phyloP scores from a whole-genome alignment of 2,329 filamentous ascomycete species.

The Nemania sp. region DNA sequence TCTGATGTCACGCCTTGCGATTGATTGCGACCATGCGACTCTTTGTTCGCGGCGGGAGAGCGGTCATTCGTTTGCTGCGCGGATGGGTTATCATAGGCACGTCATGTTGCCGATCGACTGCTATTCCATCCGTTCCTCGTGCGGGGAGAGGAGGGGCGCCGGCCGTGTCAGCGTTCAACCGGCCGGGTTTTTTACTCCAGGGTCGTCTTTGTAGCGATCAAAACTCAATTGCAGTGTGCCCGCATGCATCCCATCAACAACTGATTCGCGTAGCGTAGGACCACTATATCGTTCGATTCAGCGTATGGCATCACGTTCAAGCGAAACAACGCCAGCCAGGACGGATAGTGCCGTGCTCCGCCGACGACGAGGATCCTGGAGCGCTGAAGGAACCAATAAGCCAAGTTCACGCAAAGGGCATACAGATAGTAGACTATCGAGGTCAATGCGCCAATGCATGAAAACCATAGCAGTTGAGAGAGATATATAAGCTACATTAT shows the following conservation, averaged over 20 bases:
- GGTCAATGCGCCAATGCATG: no score
- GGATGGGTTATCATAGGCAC: constrained; percentile 25
- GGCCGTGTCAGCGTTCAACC: constrained; percentile 1
- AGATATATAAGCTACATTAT: no score
- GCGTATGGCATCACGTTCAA: neutral
- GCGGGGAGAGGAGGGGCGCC: constrained; percentile 24
- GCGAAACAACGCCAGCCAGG: neutral
- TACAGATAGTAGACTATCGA: no score
- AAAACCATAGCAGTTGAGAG: no score
- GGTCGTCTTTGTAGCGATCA: neutral
- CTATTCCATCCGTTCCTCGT: neutral
- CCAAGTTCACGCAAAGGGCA: neutral
- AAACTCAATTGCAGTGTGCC: neutral
- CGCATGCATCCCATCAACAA: neutral
- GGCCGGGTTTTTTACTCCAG: neutral
- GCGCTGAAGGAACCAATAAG: neutral
- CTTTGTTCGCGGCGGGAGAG: neutral
- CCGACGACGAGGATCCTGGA: neutral
- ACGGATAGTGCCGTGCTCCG: neutral
- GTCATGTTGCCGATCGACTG: constrained; percentile 28
- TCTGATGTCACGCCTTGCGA: constrained; percentile 25
- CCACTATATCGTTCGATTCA: neutral
- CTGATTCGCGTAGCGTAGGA: neutral
- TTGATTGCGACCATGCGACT: neutral
- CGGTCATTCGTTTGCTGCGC: constrained; percentile 19